These are phyloP conservation scores for Tympanopsis confertula DNA, from an alignment of 2,329 filamentous ascomycete species.

Conservation along the genomic window DNA sequence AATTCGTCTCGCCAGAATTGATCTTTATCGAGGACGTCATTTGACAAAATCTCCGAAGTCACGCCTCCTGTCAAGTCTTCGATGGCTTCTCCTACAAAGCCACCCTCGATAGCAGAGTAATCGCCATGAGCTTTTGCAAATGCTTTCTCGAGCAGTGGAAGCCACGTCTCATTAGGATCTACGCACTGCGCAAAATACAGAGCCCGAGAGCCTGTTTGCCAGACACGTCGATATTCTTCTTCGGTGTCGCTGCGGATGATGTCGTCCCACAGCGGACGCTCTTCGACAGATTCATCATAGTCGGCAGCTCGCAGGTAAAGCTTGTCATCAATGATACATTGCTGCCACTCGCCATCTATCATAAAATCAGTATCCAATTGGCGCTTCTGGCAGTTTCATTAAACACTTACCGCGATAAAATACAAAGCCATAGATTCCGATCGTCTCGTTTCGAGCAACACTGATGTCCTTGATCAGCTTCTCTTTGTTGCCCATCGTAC, in stretches of 20 bases:
- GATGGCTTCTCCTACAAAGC: conserved; percentile 43
- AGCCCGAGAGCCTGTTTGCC: conserved; percentile 64
- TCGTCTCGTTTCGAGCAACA: conserved; percentile 54
- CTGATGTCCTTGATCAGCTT: conserved; percentile 57
- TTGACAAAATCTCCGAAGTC: conserved; percentile 52
- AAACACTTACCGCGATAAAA: conserved; percentile 38
- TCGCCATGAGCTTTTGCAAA: conserved; percentile 75
- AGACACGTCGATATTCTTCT: conserved; percentile 53
- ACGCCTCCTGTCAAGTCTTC: conserved; percentile 55
- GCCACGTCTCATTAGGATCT: conserved; percentile 68
- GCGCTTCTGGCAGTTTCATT: too few relatives aligned
- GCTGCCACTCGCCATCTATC: conserved; percentile 57
- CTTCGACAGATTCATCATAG: conserved; percentile 27
- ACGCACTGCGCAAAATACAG: conserved; percentile 68
- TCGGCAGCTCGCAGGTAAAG: conserved; percentile 49
- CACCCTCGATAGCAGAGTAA: conserved; percentile 63
- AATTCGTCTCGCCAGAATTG: conserved; percentile 72
- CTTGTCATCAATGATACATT: conserved; percentile 63
- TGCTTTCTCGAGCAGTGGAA: conserved; percentile 68
- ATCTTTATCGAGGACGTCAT: conserved; percentile 63
- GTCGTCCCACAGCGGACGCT: conserved; percentile 2
- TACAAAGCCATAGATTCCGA: conserved; percentile 63
- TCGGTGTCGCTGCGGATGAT: conserved; percentile 14
- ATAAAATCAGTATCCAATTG: background rate
- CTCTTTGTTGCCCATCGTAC: conserved; percentile 54